Evolutionary conservation across 2,329 filamentous ascomycete species (phyloP).

Genomic region (Neopestalotiopsis sp.): DNA sequence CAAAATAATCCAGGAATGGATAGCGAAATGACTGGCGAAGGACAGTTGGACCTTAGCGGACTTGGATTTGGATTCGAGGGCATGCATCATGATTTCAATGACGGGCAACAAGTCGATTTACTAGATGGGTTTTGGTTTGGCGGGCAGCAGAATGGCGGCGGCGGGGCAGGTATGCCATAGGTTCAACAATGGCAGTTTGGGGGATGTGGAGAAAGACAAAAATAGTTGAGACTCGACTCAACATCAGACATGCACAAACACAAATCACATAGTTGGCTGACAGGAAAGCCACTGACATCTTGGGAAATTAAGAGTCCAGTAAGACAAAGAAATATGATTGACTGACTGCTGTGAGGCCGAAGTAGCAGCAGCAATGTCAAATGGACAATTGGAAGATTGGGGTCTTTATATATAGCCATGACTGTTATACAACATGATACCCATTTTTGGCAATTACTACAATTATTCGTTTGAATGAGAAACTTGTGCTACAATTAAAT

Average conservation of each 20-base stretch:
- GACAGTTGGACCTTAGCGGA: slow-evolving; percentile 64
- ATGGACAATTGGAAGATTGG: background rate
- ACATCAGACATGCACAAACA: background rate
- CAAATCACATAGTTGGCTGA: background rate
- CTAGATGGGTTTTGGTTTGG: slow-evolving; percentile 80
- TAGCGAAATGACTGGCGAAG: slow-evolving; percentile 42
- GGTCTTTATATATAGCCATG: background rate
- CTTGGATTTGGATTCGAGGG: slow-evolving; percentile 71
- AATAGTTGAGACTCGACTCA: slow-evolving; percentile 1
- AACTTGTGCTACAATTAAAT: background rate
- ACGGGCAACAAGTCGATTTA: slow-evolving; percentile 66
- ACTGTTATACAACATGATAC: background rate
- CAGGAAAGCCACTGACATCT: background rate
- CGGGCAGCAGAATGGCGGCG: slow-evolving; percentile 48
- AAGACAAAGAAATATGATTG: background rate
- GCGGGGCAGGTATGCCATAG: background rate
- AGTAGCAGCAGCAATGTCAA: background rate
- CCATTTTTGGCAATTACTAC: background rate
- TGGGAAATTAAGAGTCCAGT: background rate
- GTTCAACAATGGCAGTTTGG: background rate
- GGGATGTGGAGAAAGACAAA: background rate
- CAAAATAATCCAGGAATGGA: slow-evolving; percentile 35
- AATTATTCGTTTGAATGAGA: background rate
- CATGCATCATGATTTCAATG: slow-evolving; percentile 67
- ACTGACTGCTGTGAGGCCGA: background rate